phyloP scores from a whole-genome alignment of 108 stramenopile species.

The Phaeodactylum tricornutum region DNA sequence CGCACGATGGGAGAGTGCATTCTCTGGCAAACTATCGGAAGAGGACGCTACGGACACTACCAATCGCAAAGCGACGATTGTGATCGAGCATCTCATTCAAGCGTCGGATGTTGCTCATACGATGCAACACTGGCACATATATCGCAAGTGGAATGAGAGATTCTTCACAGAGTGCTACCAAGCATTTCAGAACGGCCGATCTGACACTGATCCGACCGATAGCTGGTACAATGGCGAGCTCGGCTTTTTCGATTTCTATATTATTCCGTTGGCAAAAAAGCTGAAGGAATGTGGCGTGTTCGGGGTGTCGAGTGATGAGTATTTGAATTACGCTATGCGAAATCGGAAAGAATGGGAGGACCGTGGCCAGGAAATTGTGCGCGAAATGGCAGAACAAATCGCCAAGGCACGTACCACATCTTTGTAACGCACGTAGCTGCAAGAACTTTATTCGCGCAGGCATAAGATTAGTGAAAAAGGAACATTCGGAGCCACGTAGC shows the following conservation, averaged over 20 bases:
- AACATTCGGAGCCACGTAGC: too few species aligned
- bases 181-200: slow-evolving; percentile 15
- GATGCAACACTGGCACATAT: slow-evolving; percentile 30
- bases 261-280: not conserved
- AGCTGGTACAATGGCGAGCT: slow-evolving; percentile 14
- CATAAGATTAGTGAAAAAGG: too few species aligned
- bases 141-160: slow-evolving; percentile 21
- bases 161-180: slow-evolving; percentile 18
- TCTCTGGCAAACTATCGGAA: not conserved
- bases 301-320: slow-evolving; percentile 2
- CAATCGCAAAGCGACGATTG: slow-evolving; percentile 19
- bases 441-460: too few species aligned
- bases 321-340: slow-evolving; percentile 1
- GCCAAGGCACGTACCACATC: too few species aligned
- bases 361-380: slow-evolving; percentile 1
- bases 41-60: not conserved
- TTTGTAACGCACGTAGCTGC: too few species aligned
- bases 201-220: slow-evolving; percentile 7
- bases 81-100: slow-evolving; percentile 30
- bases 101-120: slow-evolving; percentile 31
- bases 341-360: slow-evolving; percentile 5
- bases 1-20: slow-evolving; percentile 14
- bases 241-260: slow-evolving; percentile 2
- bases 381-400: not conserved
- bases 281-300: slow-evolving; percentile 1